Percentiles rank a stretch among this genome's conserved stretches.
These are phyloP conservation scores for Plasmodium adleri DNA, from an alignment of 169 alveolate species.

Conservation along the genomic window DNA sequence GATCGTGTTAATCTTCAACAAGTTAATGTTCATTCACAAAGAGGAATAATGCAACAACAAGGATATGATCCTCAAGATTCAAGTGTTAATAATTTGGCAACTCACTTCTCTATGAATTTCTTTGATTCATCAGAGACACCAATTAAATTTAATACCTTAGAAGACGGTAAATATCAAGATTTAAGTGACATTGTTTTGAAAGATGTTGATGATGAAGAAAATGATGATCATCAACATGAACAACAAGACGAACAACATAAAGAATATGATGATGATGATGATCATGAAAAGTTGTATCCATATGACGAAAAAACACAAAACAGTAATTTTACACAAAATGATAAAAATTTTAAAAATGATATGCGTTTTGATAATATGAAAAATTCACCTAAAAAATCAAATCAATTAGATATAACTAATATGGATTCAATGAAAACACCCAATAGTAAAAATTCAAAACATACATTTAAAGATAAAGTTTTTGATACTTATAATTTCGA, in stretches of 20 bases:
- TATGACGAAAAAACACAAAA: background rate
- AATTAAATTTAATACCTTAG: constrained; percentile 23
- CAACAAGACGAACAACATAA: background rate
- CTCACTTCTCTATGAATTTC: constrained; percentile 20
- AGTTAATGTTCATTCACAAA: constrained; percentile 2
- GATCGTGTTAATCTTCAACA: constrained; percentile 69
- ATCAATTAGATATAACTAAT: constrained; percentile 1
- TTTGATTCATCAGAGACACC: constrained; percentile 73
- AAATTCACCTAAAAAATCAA: background rate
- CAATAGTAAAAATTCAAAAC: constrained; percentile 23
- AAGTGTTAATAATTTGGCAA: constrained; percentile 2
- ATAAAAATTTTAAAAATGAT: background rate
- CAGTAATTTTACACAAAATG: background rate
- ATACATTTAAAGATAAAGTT: constrained; percentile 9
- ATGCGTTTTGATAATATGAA: background rate
- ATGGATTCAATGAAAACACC: constrained; percentile 29
- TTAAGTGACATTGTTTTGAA: constrained; percentile 55
- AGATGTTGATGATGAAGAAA: constrained; percentile 27
- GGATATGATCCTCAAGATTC: background rate
- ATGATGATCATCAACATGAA: background rate
- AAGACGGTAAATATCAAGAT: constrained; percentile 32
- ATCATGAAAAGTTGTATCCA: background rate
- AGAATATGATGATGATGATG: background rate
- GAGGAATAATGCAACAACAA: background rate
- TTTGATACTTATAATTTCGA: constrained; percentile 44